Percentiles rank a stretch among this genome's conserved stretches.
phyloP scores from a whole-genome alignment of 345 rosid genomes.

The Populus pruinosa region DNA sequence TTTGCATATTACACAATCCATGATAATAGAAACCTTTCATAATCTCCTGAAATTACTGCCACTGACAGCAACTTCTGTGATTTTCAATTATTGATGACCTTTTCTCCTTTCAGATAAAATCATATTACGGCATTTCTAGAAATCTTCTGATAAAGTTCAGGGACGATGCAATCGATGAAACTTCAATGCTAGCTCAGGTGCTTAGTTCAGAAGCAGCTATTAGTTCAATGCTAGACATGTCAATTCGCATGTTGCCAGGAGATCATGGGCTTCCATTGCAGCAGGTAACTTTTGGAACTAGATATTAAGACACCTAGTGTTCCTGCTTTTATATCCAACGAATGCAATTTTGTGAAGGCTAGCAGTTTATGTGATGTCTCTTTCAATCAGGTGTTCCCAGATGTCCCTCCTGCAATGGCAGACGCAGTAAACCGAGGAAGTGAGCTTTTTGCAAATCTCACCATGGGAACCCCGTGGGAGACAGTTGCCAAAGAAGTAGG shows the following conservation, averaged over 20 bases:
- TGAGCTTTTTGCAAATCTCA: slow-evolving; percentile 69
- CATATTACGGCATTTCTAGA: slow-evolving; percentile 90
- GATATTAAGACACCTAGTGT: background rate
- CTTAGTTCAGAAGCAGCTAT: slow-evolving; percentile 90
- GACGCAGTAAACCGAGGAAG: slow-evolving; percentile 90
- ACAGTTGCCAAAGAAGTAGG: slow-evolving; percentile 88
- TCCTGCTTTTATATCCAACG: background rate
- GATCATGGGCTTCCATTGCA: slow-evolving; percentile 95
- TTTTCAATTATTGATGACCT: slow-evolving; percentile 4
- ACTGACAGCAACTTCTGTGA: background rate
- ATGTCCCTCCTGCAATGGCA: slow-evolving; percentile 97
- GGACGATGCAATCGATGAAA: slow-evolving; percentile 88
- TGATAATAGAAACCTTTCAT: background rate
- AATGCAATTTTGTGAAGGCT: background rate
- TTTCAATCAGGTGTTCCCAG: slow-evolving; percentile 69
- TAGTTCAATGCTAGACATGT: slow-evolving; percentile 94
- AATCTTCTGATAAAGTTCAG: slow-evolving; percentile 84
- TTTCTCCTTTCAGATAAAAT: slow-evolving; percentile 59
- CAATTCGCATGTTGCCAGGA: slow-evolving; percentile 80
- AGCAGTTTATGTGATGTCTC: background rate
- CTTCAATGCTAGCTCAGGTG: slow-evolving; percentile 73
- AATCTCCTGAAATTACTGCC: background rate
- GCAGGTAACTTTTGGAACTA: slow-evolving; percentile 55
- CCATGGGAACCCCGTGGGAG: slow-evolving; percentile 94
- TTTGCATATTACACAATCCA: background rate